Evolutionary conservation across 805 yeast genomes (phyloP).

Genomic region (Candida nanaspora): DNA sequence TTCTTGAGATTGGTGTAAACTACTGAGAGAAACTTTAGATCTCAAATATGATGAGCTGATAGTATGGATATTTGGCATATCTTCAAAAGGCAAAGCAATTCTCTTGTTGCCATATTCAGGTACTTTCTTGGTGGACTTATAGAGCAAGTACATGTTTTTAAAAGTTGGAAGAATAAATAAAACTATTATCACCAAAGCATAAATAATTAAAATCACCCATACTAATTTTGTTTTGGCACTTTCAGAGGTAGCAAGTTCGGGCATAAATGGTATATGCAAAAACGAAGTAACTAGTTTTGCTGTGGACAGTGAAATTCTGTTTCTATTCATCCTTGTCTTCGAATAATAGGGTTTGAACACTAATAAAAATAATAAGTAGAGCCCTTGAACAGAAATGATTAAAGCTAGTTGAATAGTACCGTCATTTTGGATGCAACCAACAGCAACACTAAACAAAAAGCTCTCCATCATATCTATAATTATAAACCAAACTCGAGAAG

Average conservation of each 20-base stretch:
- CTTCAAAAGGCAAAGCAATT: constrained; percentile 3
- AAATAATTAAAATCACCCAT: constrained; percentile 35
- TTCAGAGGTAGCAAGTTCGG: constrained; percentile 29
- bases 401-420: constrained; percentile 39
- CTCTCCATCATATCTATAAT: constrained; percentile 28
- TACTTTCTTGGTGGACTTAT: neutral
- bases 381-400: constrained; percentile 29
- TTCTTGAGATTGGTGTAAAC: neutral
- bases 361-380: constrained; percentile 19
- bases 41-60: neutral
- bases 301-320: constrained; percentile 27
- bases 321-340: constrained; percentile 24
- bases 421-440: constrained; percentile 36
- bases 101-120: neutral
- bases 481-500: constrained; percentile 32
- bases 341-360: constrained; percentile 25
- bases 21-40: neutral
- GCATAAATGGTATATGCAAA: constrained; percentile 37
- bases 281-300: constrained; percentile 33
- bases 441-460: constrained; percentile 30
- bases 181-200: constrained; percentile 19
- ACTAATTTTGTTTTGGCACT: constrained; percentile 33
- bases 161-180: constrained; percentile 21
- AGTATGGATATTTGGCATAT: neutral
- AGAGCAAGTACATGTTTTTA: neutral